A percentile compares a stretch with the other conserved stretches of the same genome.
phyloP scores from a whole-genome alignment of 345 rosid genomes.

The Melaleuca alternifolia region DNA sequence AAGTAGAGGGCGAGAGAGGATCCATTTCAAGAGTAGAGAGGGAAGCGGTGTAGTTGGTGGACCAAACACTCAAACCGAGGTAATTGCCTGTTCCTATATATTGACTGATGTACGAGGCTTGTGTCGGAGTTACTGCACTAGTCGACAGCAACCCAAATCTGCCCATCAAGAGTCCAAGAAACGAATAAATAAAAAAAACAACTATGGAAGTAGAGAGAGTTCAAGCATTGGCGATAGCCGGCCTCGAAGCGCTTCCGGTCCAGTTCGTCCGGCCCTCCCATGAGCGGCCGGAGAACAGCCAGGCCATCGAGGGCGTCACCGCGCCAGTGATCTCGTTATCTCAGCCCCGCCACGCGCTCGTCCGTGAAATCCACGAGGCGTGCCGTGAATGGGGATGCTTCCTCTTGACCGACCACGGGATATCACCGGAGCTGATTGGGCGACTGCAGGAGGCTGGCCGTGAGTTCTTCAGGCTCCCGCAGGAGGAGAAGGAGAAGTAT shows the following conservation, averaged over 20 bases:
- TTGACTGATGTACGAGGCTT: not conserved
- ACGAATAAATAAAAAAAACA: not conserved
- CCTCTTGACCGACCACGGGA: conserved; percentile 27
- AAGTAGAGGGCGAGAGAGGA: no score
- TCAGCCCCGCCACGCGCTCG: conserved; percentile 5
- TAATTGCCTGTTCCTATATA: not conserved
- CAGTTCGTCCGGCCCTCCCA: conserved; percentile 26
- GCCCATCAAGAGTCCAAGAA: not conserved
- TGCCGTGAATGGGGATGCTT: conserved; percentile 35
- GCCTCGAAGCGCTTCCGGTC: conserved; percentile 18
- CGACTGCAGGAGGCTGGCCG: conserved; percentile 27
- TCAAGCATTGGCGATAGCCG: conserved; percentile 13
- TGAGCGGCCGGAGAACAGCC: conserved; percentile 35
- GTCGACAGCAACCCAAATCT: no score
- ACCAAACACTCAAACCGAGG: not conserved
- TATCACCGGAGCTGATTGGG: conserved; percentile 11
- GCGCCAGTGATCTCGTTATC: conserved; percentile 35
- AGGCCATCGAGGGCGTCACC: conserved; percentile 22
- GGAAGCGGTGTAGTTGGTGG: no score
- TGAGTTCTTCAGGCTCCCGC: conserved; percentile 34
- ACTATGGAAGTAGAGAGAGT: conserved; percentile 27
- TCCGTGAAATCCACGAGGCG: conserved; percentile 10
- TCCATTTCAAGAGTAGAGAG: no score
- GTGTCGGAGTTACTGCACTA: no score
- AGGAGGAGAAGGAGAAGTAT: conserved; percentile 30